These are phyloP conservation scores for Globisporangium splendens DNA, from an alignment of 352 stramenopile genomes.

Conservation along the genomic window DNA sequence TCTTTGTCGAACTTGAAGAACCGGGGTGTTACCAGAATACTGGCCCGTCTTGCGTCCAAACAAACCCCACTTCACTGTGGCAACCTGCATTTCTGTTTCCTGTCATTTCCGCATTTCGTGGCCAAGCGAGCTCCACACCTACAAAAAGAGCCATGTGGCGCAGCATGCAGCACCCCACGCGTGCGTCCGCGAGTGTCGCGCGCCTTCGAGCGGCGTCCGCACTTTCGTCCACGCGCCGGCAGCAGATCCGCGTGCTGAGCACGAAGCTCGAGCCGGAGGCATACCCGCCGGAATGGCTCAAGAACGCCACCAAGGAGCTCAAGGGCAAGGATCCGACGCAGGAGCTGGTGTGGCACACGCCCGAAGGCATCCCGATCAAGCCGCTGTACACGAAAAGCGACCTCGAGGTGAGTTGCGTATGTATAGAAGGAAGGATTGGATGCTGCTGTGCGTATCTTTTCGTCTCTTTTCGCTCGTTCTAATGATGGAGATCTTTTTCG, in stretches of 20 bases:
- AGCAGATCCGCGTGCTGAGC: conserved; percentile 20
- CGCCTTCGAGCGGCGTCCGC: background rate
- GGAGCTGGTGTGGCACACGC: conserved; percentile 76
- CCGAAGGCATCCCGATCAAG: conserved; percentile 94
- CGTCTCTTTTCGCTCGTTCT: no score
- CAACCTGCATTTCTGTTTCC: background rate
- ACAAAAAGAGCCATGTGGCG: background rate
- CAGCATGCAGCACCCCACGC: no score
- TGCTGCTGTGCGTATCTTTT: background rate
- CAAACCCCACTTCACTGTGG: background rate
- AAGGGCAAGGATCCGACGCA: conserved; percentile 73
- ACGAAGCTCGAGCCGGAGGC: conserved; percentile 28
- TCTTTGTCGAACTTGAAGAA: conserved; percentile 2
- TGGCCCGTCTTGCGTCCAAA: background rate
- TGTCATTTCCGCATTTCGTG: background rate
- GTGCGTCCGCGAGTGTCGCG: background rate
- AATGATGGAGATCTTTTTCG: no score
- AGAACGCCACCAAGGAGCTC: conserved; percentile 77
- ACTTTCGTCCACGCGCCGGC: background rate
- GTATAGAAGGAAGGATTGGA: background rate
- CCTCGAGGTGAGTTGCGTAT: conserved; percentile 30
- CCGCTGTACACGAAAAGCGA: conserved; percentile 92
- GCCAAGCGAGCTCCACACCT: no score
- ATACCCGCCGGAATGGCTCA: conserved; percentile 49
- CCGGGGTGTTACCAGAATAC: background rate